Evolutionary conservation across 331 rosid genomes (phyloP).

Genomic region (Acacia concinna): DNA sequence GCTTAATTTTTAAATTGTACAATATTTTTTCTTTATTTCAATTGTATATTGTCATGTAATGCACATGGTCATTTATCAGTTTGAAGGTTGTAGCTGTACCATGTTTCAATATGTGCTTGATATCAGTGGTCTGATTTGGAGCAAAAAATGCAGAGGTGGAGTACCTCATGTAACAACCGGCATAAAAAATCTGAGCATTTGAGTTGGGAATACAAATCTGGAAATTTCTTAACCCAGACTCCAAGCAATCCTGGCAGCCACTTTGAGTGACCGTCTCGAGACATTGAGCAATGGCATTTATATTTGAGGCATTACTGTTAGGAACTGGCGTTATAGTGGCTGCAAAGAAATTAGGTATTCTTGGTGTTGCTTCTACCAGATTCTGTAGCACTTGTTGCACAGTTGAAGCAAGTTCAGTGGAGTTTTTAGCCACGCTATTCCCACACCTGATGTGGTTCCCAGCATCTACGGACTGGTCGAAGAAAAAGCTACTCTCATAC

Average conservation of each 20-base stretch:
- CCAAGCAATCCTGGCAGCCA: conserved; percentile 59
- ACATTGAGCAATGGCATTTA: conserved; percentile 72
- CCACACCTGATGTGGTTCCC: conserved; percentile 40
- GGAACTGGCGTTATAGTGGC: conserved; percentile 41
- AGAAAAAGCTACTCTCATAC: not conserved
- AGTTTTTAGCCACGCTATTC: conserved; percentile 26
- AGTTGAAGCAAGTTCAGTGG: conserved; percentile 31
- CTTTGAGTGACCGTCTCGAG: conserved; percentile 43
- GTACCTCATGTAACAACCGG: conserved; percentile 73
- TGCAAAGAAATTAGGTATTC: conserved; percentile 54
- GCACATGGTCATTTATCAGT: not conserved
- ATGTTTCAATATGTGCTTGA: conserved; percentile 42
- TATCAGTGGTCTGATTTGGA: conserved; percentile 49
- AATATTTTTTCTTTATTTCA: not conserved
- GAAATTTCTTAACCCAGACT: conserved; percentile 44
- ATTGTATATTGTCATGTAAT: not conserved
- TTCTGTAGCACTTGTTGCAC: conserved; percentile 35
- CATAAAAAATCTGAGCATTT: conserved; percentile 58
- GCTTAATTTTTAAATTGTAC: not conserved
- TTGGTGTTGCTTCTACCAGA: conserved; percentile 56
- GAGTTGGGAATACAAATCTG: conserved; percentile 51
- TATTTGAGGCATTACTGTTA: conserved; percentile 26
- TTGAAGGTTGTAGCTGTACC: conserved; percentile 34
- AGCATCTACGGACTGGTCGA: not conserved
- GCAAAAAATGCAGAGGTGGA: conserved; percentile 58